These are phyloP conservation scores for Mycena maculata DNA, from an alignment of 768 basidiomycete genomes.

Conservation along the genomic window DNA sequence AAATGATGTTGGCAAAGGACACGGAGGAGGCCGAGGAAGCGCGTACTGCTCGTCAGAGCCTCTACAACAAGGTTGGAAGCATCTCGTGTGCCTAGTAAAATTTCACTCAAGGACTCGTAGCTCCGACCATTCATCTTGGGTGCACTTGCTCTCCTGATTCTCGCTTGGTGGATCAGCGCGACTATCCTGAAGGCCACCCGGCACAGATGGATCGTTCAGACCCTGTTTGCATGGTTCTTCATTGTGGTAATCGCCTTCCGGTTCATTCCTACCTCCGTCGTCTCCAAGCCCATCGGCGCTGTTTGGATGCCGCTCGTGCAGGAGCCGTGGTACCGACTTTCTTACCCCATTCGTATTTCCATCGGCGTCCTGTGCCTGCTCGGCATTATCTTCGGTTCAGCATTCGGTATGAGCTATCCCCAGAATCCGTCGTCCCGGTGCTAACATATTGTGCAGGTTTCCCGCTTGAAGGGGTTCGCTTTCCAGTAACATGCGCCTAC, in stretches of 20 bases:
- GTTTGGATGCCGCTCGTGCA: constrained; percentile 77
- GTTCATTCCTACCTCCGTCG: constrained; percentile 79
- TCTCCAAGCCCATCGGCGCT: constrained; percentile 77
- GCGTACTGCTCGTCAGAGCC: constrained; percentile 16
- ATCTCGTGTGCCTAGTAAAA: constrained; percentile 2
- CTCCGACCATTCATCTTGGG: constrained; percentile 60
- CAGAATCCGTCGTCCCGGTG: not conserved
- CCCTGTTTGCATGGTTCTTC: constrained; percentile 87
- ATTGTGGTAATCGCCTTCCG: constrained; percentile 84
- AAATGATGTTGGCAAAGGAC: constrained; percentile 39
- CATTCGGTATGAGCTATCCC: constrained; percentile 65
- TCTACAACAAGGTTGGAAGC: constrained; percentile 37
- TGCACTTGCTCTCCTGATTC: constrained; percentile 67
- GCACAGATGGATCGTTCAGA: constrained; percentile 86
- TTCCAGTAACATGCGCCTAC: not conserved
- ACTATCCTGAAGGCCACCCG: constrained; percentile 76
- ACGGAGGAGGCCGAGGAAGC: constrained; percentile 36
- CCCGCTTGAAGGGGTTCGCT: constrained; percentile 62
- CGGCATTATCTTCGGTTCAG: constrained; percentile 85
- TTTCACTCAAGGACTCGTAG: not conserved
- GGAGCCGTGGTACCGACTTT: constrained; percentile 70
- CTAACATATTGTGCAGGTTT: constrained; percentile 48
- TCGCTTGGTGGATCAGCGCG: constrained; percentile 90
- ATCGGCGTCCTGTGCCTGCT: constrained; percentile 84
- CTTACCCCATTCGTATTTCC: constrained; percentile 60